Percentiles rank a stretch among this genome's conserved stretches.
Evolutionary conservation across 441 rosid species (phyloP).

Genomic region (Biscutella laevigata): DNA sequence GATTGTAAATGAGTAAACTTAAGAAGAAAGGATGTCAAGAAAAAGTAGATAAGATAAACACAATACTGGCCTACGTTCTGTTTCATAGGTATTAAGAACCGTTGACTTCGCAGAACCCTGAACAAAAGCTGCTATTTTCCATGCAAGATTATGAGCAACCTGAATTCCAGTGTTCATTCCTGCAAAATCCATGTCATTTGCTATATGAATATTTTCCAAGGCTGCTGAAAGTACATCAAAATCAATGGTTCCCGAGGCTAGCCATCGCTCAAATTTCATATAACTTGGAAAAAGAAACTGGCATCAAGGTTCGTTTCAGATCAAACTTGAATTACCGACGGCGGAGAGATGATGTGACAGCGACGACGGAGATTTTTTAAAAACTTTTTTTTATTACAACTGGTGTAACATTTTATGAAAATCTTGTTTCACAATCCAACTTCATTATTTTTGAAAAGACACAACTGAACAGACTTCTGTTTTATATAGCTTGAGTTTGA

Average conservation of each 20-base stretch:
- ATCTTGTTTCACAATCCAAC: no score
- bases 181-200: constrained; percentile 26
- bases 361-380: no score
- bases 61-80: constrained; percentile 80
- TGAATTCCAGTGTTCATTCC: constrained; percentile 99
- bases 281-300: neutral
- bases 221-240: neutral
- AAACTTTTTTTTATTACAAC: no score
- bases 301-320: neutral
- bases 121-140: constrained; percentile 73
- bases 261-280: neutral
- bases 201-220: neutral
- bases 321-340: no score
- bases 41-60: constrained; percentile 17
- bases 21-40: constrained; percentile 10
- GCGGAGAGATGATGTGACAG: no score
- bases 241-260: neutral
- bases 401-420: no score
- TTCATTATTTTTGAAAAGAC: no score
- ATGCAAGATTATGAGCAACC: constrained; percentile 92
- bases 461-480: no score
- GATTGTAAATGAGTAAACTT: constrained; percentile 13
- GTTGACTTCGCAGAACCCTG: constrained; percentile 59
- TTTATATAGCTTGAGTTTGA: no score
- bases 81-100: constrained; percentile 64